A percentile compares a stretch with the other conserved stretches of the same genome.
These are phyloP conservation scores for Nepenthes mirabilis DNA, from an alignment of 148 eudicot genomes.

Conservation along the genomic window DNA sequence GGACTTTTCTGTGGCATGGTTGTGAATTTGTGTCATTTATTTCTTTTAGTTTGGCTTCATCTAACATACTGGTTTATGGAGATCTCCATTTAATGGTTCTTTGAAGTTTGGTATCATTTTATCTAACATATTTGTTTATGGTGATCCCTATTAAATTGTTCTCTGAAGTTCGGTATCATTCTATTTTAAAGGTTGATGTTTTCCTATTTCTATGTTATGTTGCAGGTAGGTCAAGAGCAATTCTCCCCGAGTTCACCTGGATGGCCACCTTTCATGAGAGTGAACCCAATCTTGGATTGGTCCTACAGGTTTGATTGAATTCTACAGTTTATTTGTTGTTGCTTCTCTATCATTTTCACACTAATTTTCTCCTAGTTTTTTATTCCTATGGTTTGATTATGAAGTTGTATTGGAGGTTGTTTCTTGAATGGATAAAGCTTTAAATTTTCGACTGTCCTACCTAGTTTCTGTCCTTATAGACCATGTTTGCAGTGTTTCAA, in stretches of 20 bases:
- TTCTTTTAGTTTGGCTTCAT: not conserved
- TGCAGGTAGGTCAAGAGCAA: constrained; percentile 96
- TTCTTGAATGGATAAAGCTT: too few species aligned
- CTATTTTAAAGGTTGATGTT: constrained; percentile 3
- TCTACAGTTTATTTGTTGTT: constrained; percentile 1
- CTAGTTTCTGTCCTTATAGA: not conserved
- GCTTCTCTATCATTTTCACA: not conserved
- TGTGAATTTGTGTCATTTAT: not conserved
- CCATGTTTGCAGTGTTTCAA: constrained; percentile 3
- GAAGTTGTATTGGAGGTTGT: too few species aligned
- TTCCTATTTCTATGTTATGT: constrained; percentile 6
- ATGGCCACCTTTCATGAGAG: constrained; percentile 99
- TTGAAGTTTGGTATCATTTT: not conserved
- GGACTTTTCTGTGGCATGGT: not conserved
- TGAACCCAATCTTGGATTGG: constrained; percentile 97
- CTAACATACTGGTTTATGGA: too few species aligned
- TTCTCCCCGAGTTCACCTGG: constrained; percentile 97
- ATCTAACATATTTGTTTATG: too few species aligned
- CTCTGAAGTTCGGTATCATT: not conserved
- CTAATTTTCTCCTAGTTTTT: not conserved
- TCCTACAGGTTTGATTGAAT: constrained; percentile 64
- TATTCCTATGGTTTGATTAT: too few species aligned
- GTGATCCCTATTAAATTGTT: not conserved
- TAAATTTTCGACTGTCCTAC: not conserved
- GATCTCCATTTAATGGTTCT: not conserved